Conservation (phyloP, 208 protist genomes). For the Borovskyia barvae region DNA sequence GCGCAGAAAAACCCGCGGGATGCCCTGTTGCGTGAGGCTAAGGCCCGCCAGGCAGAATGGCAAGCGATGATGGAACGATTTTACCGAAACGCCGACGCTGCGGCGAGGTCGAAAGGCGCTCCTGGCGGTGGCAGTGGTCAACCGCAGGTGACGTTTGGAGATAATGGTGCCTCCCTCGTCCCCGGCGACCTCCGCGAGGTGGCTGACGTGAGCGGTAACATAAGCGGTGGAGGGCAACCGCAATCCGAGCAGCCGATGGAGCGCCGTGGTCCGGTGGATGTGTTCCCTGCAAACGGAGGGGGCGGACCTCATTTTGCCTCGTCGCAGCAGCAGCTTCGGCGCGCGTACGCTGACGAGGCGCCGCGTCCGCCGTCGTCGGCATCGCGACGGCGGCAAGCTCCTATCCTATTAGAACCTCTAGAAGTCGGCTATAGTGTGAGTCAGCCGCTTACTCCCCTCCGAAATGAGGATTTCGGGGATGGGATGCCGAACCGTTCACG, state of each 20-base stretch:
- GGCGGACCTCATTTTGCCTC: neutral
- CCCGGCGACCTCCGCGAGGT: too few relatives aligned
- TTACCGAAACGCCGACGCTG: conserved; percentile 6
- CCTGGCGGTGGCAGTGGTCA: neutral
- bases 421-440: conserved; percentile 26
- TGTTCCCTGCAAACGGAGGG: neutral
- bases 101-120: neutral
- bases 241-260: too few relatives aligned
- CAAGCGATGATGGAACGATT: conserved; percentile 20
- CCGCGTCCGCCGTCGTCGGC: too few relatives aligned
- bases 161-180: conserved; percentile 8
- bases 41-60: conserved; percentile 28
- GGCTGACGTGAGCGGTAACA: too few relatives aligned
- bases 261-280: too few relatives aligned
- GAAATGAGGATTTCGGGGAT: conserved; percentile 23
- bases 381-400: too few relatives aligned
- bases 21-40: conserved; percentile 38
- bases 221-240: too few relatives aligned
- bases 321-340: conserved; percentile 8
- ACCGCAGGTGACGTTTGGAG: conserved; percentile 17
- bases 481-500: too few relatives aligned
- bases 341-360: neutral
- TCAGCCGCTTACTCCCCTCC: conserved; percentile 18
- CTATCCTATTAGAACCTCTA: too few relatives aligned
- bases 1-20: conserved; percentile 60